Base-by-base conservation (phyloP, 2,329 filamentous ascomycete genomes). In the Colletotrichum euphorbiae region DNA sequence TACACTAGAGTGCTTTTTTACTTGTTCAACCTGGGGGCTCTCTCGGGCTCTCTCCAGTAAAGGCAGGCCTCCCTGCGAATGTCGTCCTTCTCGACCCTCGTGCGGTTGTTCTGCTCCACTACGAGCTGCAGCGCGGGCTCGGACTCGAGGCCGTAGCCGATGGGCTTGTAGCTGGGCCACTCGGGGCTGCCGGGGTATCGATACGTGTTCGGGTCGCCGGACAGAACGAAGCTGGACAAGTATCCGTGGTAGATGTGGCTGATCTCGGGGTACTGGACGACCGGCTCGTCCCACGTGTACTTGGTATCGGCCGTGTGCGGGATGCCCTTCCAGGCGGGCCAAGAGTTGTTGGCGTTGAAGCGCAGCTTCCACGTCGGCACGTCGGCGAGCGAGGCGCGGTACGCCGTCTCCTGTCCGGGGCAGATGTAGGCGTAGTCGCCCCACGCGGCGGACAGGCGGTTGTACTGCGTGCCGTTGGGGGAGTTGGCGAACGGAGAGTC, bases 161-260 rank as follows among this genome's bases (percentile, higher is more conserved):
- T 38, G 0, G 72, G 71, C 28, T 68, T 62, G 46, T 78, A 77
- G 33, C 21, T 65, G 3, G 75, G 77, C 73, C 72, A 74, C 64
- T 69, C 65, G 9, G 69, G 72, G 40, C 62, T 70, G 1, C 71
- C 71, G 2, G 56, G 17, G 40, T 54, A 64, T 3, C 72, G 57
- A 6, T 74, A 79, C 28, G 81, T 78, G 73, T 94, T 94, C 1
- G 93, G 92, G 75, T 95, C 87, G 50, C 90, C 78, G 45, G 89
- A 87, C 75, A 93, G 85, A 7, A 94, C 74, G 75, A 95, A 96
- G 57, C 87, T 89, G 73, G 90, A 83, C 74, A 93, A 94, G 77
- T 94, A 94, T 0, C 71, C 77, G 40, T 81, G 80, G 38, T 79
- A 80, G 0, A 77, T 21, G 19, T 76, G 75, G 62, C 78, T 74